Evolutionary conservation across 139 green algal genomes (phyloP).

Genomic region (Spirogloea muscicola): DNA sequence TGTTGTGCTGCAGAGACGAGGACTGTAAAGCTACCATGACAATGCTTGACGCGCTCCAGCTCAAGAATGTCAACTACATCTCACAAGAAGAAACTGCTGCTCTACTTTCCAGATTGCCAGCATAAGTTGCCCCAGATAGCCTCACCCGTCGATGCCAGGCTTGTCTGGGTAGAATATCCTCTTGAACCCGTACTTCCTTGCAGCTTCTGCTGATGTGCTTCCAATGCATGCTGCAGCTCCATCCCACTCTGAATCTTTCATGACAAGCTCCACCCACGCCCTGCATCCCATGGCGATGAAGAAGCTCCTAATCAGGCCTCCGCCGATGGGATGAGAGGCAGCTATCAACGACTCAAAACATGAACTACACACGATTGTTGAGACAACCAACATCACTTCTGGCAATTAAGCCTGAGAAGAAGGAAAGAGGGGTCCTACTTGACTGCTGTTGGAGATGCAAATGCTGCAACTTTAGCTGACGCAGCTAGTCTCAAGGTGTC

Average conservation of each 20-base stretch:
- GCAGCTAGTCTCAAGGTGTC: constrained; percentile 17
- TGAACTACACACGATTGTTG: neutral
- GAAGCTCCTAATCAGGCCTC: neutral
- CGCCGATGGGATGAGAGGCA: neutral
- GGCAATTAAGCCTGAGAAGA: neutral
- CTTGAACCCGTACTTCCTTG: constrained; percentile 21
- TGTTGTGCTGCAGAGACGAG: neutral
- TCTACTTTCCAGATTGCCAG: too few species aligned
- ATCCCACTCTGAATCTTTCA: constrained; percentile 11
- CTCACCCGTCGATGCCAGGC: constrained; percentile 42
- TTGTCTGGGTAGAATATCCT: constrained; percentile 38
- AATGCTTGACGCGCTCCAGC: neutral
- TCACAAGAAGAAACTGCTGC: too few species aligned
- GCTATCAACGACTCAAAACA: neutral
- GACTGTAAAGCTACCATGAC: neutral
- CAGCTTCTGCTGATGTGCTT: constrained; percentile 35
- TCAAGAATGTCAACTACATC: too few species aligned
- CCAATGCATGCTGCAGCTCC: constrained; percentile 44
- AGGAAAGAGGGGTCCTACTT: constrained; percentile 3
- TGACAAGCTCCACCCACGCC: constrained; percentile 37
- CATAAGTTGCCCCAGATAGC: too few species aligned
- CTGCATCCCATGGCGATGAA: neutral
- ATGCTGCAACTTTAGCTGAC: constrained; percentile 13
- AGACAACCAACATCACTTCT: neutral
- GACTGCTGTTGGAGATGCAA: constrained; percentile 46